Percentiles rank a stretch among this genome's conserved stretches.
These are phyloP conservation scores for Eustoma russellianum DNA, from an alignment of 257 asterid genomes.

Conservation along the genomic window DNA sequence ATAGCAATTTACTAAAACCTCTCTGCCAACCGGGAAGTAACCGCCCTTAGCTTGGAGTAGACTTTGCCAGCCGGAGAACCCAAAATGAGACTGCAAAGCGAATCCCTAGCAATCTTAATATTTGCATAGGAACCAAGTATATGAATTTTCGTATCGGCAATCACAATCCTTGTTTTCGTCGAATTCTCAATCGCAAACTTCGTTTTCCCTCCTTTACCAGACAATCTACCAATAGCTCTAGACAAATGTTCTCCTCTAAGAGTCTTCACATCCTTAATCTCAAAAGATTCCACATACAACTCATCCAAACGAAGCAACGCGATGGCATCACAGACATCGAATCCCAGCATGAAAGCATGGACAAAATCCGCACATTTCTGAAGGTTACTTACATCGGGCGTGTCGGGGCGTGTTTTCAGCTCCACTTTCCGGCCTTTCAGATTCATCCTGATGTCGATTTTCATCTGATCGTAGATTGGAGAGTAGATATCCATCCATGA, in stretches of 20 bases:
- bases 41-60: slow-evolving; percentile 76
- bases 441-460: slow-evolving; percentile 80
- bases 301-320: slow-evolving; percentile 81
- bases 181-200: slow-evolving; percentile 82
- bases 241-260: slow-evolving; percentile 80
- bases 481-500: slow-evolving; percentile 71
- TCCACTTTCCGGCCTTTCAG: slow-evolving; percentile 74
- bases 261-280: slow-evolving; percentile 86
- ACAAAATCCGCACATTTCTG: slow-evolving; percentile 88
- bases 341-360: slow-evolving; percentile 83
- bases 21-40: slow-evolving; percentile 66
- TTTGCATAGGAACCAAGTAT: slow-evolving; percentile 69
- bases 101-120: slow-evolving; percentile 76
- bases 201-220: slow-evolving; percentile 89
- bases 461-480: slow-evolving; percentile 68
- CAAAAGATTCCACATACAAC: slow-evolving; percentile 72
- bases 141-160: slow-evolving; percentile 77
- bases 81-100: slow-evolving; percentile 75
- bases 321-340: slow-evolving; percentile 58
- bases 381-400: slow-evolving; percentile 77
- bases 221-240: slow-evolving; percentile 72
- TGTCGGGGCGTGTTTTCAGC: slow-evolving; percentile 68
- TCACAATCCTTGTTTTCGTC: slow-evolving; percentile 73
- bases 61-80: slow-evolving; percentile 95
- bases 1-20: slow-evolving; percentile 36